Evolutionary conservation across 2,329 filamentous ascomycete genomes (phyloP), one percentile per base, ranked within the genome.

Genomic region (Karstenula rhodostoma): DNA sequence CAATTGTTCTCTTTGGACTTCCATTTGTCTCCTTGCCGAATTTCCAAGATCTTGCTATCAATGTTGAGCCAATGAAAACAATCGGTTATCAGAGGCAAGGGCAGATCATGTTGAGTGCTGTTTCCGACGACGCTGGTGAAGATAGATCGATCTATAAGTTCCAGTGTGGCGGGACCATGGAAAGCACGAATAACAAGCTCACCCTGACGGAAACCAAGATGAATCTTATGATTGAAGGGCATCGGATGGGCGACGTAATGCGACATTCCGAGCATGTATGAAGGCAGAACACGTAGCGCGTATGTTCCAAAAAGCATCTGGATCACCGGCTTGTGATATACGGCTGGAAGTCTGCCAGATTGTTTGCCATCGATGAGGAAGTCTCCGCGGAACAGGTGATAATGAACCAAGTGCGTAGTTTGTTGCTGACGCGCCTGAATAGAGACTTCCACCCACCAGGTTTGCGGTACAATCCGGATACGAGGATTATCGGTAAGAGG

Each of bases 11-110:
- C 1, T 48, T 72, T 81, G 0, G 47, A 57, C 13, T 55, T 74
- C 83, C 83, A 86, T 0, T 76, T 75, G n/a, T 70, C 60, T 0
- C 72, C 70, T 7, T 79, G 80, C 9, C 87, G 79, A 23, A 89
- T 82, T 47, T 90, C 84, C 0, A 91, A 52, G 1, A 74, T 54
- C 2, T 78, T 76, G 1, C 74, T 75, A 1, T 60, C 50, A 0
- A 88, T 13, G 44, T 90, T 78, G 4, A 90, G 75, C 87, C 87
- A 90, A 62, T 91, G 88, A 0, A 84, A 77, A 52, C 85, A 89
- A 7, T 81, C 74, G 0, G 84, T 71, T 0, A 88, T 62, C 0
- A 91, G 75, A 0, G 78, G 69, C 0, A 64, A 64, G 0, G 88
- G 89, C 0, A 90, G 72, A 62, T 88, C 86, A 37, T 75, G 81